These are phyloP conservation scores for Poterioochromonas sp. DNA, from an alignment of 352 stramenopile species.

Conservation along the genomic window DNA sequence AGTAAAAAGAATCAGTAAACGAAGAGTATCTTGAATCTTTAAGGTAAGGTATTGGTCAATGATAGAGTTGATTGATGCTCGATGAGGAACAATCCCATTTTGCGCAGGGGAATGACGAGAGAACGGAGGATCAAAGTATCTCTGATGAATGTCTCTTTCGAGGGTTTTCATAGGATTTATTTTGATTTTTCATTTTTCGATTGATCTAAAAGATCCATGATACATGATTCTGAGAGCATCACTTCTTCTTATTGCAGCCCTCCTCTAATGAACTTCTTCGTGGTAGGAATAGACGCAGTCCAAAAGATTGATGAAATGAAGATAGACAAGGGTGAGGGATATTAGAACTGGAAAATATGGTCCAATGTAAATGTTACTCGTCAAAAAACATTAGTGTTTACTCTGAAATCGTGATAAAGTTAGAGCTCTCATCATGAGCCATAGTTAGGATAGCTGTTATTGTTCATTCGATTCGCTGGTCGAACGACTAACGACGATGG, in stretches of 20 bases:
- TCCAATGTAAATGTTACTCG: conserved; percentile 14
- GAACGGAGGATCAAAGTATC: conserved; percentile 8
- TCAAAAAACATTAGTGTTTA: conserved; percentile 18
- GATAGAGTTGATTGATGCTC: conserved; percentile 8
- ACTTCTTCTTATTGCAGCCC: not conserved
- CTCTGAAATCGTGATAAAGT: conserved; percentile 14
- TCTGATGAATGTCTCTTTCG: conserved; percentile 13
- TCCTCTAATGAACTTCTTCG: not conserved
- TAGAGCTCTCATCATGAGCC: conserved; percentile 10
- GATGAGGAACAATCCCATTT: conserved; percentile 13
- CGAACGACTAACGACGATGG: conserved; percentile 8
- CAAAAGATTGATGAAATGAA: conserved; percentile 17
- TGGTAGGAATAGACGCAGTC: conserved; percentile 11
- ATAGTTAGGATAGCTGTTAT: conserved; percentile 15
- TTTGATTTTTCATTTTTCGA: conserved; percentile 18
- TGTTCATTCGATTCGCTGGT: conserved; percentile 11
- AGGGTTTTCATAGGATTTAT: conserved; percentile 6
- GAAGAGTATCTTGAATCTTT: no score
- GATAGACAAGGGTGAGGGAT: conserved; percentile 10
- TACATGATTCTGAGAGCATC: conserved; percentile 13
- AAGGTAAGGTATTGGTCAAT: not conserved
- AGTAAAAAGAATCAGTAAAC: no score
- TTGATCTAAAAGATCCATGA: conserved; percentile 15
- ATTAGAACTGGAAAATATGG: conserved; percentile 15
- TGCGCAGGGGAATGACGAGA: conserved; percentile 7